Percentiles rank a stretch among this genome's conserved stretches.
Conservation (phyloP, 345 rosid genomes). For the Syzygium aqueum region DNA sequence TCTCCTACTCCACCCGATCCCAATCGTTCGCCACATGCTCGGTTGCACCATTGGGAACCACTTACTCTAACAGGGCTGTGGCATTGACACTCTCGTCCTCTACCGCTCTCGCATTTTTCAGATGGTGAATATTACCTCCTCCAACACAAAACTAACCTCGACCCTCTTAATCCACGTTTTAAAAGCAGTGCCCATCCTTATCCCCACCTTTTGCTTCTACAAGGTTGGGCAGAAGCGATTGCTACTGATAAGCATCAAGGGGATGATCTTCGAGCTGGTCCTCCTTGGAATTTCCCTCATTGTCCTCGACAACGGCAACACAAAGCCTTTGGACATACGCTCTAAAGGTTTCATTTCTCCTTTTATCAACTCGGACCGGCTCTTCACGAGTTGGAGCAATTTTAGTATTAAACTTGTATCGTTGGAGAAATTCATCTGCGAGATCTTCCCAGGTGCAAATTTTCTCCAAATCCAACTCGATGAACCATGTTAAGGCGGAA, state of each 20-base stretch:
- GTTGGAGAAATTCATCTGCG: too few species aligned
- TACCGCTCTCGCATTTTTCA: slow-evolving; percentile 64
- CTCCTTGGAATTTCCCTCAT: slow-evolving; percentile 20
- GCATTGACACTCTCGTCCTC: slow-evolving; percentile 66
- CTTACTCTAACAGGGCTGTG: slow-evolving; percentile 64
- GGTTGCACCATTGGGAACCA: slow-evolving; percentile 54
- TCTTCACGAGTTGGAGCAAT: too few species aligned
- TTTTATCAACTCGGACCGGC: too few species aligned
- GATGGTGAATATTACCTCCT: slow-evolving; percentile 50
- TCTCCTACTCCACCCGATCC: slow-evolving; percentile 41
- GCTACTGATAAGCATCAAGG: slow-evolving; percentile 50
- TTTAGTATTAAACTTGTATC: too few species aligned
- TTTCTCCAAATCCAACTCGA: too few species aligned
- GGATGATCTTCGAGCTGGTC: slow-evolving; percentile 24
- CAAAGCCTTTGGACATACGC: too few species aligned
- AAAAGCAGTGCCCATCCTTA: slow-evolving; percentile 50
- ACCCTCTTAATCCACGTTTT: slow-evolving; percentile 62
- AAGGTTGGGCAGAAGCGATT: slow-evolving; percentile 57
- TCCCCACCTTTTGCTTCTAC: slow-evolving; percentile 57
- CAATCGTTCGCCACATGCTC: slow-evolving; percentile 52
- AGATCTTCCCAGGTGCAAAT: too few species aligned
- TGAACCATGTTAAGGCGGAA: too few species aligned
- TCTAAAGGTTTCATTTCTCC: too few species aligned
- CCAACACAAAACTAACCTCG: slow-evolving; percentile 39
- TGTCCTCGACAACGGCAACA: too few species aligned